These are phyloP conservation scores for Auricularia auricula-judae DNA, from an alignment of 768 basidiomycete species.

Conservation along the genomic window DNA sequence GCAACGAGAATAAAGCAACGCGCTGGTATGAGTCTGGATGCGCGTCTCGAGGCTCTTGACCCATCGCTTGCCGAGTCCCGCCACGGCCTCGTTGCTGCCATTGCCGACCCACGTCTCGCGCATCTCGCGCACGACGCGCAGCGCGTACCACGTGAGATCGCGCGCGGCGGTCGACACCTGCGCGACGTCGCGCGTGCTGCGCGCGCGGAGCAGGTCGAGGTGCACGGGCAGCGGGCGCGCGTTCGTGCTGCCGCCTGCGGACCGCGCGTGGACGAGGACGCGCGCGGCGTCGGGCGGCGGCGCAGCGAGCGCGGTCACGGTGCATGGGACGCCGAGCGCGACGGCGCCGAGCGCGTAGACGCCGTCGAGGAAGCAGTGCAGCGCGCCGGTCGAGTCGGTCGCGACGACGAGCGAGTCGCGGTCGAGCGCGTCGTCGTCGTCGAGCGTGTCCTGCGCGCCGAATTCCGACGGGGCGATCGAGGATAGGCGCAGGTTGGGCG, in stretches of 20 bases:
- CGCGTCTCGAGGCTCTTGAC: conserved; percentile 49
- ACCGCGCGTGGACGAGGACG: conserved; percentile 34
- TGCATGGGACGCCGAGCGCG: conserved; percentile 20
- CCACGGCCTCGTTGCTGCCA: conserved; percentile 30
- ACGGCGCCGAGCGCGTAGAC: conserved; percentile 58
- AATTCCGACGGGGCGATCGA: conserved; percentile 40
- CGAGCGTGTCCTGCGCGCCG: conserved; percentile 18
- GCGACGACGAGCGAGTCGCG: conserved; percentile 48
- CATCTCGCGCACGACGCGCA: conserved; percentile 66
- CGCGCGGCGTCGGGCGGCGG: conserved; percentile 28
- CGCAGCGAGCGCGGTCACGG: conserved; percentile 32
- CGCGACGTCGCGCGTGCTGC: conserved; percentile 57
- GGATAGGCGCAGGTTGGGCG: conserved; percentile 40
- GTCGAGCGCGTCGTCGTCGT: conserved; percentile 44
- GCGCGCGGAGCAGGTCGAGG: conserved; percentile 45
- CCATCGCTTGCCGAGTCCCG: background rate
- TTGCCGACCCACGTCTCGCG: conserved; percentile 62
- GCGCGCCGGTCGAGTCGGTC: conserved; percentile 43
- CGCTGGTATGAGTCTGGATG: conserved; percentile 52
- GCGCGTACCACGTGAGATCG: conserved; percentile 61
- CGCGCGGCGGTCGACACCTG: conserved; percentile 56
- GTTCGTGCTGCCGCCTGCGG: conserved; percentile 14
- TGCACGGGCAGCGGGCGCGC: conserved; percentile 27
- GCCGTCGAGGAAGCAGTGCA: conserved; percentile 67
- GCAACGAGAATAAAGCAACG: background rate